Percentiles rank a stretch among this genome's conserved stretches.
Evolutionary conservation across 352 stramenopile species (phyloP).

Genomic region (Blastocystis sp.): DNA sequence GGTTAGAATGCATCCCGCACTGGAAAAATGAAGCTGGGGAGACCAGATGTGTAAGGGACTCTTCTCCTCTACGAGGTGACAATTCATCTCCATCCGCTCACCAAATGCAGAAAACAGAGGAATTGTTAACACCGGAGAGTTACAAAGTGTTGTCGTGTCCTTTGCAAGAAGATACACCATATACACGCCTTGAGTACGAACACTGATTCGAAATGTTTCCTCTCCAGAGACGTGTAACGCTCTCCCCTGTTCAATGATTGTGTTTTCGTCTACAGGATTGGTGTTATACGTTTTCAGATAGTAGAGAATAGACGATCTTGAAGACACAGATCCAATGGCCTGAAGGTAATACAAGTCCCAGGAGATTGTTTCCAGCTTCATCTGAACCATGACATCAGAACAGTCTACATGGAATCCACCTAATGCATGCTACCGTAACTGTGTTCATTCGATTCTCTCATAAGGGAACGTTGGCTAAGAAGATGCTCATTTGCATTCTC

Average conservation of each 20-base stretch:
- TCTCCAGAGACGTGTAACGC: background rate
- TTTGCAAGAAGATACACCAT: conserved; percentile 1
- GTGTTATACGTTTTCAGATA: conserved; percentile 34
- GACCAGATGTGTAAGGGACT: conserved; percentile 7
- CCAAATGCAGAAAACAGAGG: background rate
- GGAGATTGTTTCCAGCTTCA: background rate
- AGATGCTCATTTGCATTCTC: conserved; percentile 13
- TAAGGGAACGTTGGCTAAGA: background rate
- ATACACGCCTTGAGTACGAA: conserved; percentile 18
- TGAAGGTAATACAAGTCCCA: background rate
- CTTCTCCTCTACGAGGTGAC: background rate
- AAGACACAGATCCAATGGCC: background rate
- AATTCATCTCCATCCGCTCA: background rate
- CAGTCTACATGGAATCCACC: conserved; percentile 26
- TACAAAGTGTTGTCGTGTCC: background rate
- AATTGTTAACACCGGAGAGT: background rate
- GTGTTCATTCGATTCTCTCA: background rate
- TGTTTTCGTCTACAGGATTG: background rate
- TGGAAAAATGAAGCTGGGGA: background rate
- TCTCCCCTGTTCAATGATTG: conserved; percentile 8
- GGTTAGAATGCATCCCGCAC: background rate
- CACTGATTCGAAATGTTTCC: background rate
- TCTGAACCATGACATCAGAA: background rate
- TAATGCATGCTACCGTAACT: background rate
- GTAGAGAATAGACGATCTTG: background rate